Evolutionary conservation across 805 yeast genomes (phyloP).

Genomic region (Myxozyma nipponensis): DNA sequence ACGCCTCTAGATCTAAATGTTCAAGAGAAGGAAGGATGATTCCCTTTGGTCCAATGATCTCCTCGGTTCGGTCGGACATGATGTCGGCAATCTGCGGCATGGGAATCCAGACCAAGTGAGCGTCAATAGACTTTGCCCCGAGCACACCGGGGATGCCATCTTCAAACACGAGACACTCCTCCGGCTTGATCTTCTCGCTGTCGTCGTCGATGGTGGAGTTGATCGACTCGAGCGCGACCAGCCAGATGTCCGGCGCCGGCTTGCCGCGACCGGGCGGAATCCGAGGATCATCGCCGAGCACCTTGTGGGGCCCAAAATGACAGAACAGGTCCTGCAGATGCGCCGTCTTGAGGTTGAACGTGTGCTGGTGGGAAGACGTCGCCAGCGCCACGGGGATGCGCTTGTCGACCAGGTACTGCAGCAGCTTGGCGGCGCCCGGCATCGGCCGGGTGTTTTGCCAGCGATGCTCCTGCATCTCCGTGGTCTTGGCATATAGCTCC

Average conservation of each 20-base stretch:
- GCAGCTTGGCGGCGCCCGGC: slow-evolving; percentile 79
- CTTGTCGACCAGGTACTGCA: slow-evolving; percentile 49
- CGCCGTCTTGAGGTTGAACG: slow-evolving; percentile 66
- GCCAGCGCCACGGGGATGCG: slow-evolving; percentile 83
- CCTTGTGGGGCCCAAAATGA: slow-evolving; percentile 58
- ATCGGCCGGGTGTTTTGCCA: slow-evolving; percentile 68
- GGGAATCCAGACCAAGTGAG: slow-evolving; percentile 92
- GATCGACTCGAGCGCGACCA: slow-evolving; percentile 65
- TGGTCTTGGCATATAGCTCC: slow-evolving; percentile 53
- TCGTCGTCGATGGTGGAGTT: slow-evolving; percentile 49
- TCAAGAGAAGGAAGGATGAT: slow-evolving; percentile 51
- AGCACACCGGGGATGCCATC: slow-evolving; percentile 91
- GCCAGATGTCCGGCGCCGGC: slow-evolving; percentile 93
- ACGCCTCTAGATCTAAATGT: slow-evolving; percentile 45
- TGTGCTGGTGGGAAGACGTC: slow-evolving; percentile 67
- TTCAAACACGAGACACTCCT: slow-evolving; percentile 86
- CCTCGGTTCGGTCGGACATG: slow-evolving; percentile 48
- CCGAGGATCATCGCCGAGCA: slow-evolving; percentile 85
- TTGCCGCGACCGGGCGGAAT: slow-evolving; percentile 85
- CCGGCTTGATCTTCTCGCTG: slow-evolving; percentile 52
- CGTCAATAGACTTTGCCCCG: slow-evolving; percentile 80
- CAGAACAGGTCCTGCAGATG: slow-evolving; percentile 64
- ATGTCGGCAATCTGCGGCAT: slow-evolving; percentile 65
- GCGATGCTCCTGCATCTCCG: slow-evolving; percentile 48
- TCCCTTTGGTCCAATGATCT: slow-evolving; percentile 52